These are phyloP conservation scores for Pachyrhizus erosus DNA, from an alignment of 306 rosid genomes.

Conservation along the genomic window DNA sequence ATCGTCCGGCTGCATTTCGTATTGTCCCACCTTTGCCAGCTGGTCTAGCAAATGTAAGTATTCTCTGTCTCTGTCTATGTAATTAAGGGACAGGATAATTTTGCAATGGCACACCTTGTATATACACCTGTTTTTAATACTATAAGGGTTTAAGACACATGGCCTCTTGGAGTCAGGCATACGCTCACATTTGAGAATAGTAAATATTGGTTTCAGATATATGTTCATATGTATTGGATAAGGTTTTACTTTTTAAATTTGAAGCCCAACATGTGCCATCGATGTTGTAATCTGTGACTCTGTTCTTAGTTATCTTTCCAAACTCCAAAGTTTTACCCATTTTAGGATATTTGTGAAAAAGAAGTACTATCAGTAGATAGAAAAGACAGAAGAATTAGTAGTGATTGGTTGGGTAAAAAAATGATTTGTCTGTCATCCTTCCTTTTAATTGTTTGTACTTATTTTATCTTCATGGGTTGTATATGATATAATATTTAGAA, in stretches of 20 bases:
- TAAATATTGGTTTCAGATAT: conserved; percentile 22
- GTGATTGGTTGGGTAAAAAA: background rate
- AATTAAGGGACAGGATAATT: conserved; percentile 4
- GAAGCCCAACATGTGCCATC: conserved; percentile 3
- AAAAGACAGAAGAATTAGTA: background rate
- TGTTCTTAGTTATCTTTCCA: conserved; percentile 19
- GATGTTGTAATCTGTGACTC: background rate
- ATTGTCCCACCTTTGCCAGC: conserved; percentile 80
- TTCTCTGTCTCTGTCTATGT: conserved; percentile 19
- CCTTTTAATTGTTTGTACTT: conserved; percentile 20
- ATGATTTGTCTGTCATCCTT: conserved; percentile 5
- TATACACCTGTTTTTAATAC: background rate
- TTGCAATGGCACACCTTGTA: conserved; percentile 1
- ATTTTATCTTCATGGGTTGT: background rate
- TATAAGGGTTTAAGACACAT: background rate
- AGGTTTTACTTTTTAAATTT: background rate
- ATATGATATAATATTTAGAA: background rate
- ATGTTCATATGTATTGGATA: conserved; percentile 1
- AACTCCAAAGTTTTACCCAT: background rate
- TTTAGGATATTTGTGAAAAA: conserved; percentile 1
- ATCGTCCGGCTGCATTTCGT: conserved; percentile 80
- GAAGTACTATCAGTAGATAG: background rate
- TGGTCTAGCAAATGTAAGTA: conserved; percentile 81
- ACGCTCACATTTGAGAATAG: conserved; percentile 24
- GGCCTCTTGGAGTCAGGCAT: conserved; percentile 24